phyloP scores from a whole-genome alignment of 345 rosid species.

The Bruguiera gymnorhiza region DNA sequence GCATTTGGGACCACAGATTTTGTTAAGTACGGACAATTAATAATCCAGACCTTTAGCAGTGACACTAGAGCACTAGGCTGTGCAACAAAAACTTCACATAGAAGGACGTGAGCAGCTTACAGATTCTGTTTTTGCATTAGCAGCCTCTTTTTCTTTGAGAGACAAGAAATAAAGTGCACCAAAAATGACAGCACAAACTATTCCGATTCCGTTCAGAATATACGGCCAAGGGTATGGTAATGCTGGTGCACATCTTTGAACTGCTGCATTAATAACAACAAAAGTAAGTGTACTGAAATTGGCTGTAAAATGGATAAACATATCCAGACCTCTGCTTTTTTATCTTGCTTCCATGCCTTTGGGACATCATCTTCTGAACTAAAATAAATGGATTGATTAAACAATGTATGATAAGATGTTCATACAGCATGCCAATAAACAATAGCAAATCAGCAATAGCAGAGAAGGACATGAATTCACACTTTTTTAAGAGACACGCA shows the following conservation, averaged over 20 bases:
- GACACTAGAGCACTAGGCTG: background rate
- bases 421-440: background rate
- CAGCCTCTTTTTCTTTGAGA: constrained; percentile 51
- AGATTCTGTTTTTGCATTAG: constrained; percentile 54
- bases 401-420: background rate
- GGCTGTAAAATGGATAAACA: constrained; percentile 18
- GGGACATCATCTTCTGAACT: constrained; percentile 48
- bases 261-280: constrained; percentile 20
- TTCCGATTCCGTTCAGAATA: constrained; percentile 73
- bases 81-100: background rate
- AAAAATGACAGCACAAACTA: constrained; percentile 66
- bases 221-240: constrained; percentile 50
- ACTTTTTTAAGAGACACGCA: background rate
- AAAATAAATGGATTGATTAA: constrained; percentile 19
- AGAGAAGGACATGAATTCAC: background rate
- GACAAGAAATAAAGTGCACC: constrained; percentile 82
- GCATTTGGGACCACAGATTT: constrained; percentile 19
- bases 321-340: constrained; percentile 47
- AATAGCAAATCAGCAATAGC: background rate
- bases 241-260: constrained; percentile 31
- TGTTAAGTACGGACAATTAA: constrained; percentile 2
- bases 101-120: constrained; percentile 42
- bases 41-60: background rate
- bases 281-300: constrained; percentile 1
- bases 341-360: constrained; percentile 29